Base-by-base conservation (phyloP, 345 rosid genomes). In the Excoecaria agallocha region DNA sequence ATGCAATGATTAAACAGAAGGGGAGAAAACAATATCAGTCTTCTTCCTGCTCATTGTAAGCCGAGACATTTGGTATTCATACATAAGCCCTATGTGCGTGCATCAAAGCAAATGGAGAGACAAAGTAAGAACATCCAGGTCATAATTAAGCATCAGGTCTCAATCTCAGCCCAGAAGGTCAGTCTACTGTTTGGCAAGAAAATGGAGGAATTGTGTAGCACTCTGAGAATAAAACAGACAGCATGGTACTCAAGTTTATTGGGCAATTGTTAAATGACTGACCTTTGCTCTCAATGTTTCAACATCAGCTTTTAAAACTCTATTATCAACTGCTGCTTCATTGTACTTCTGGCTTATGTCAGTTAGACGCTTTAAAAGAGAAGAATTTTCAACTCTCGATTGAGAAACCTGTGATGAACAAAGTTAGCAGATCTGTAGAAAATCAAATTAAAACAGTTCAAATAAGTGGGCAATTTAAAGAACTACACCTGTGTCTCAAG, bases 401-500 rank as follows among this genome's bases (percentile, higher is more conserved):
- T 80, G 79, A 54, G 77, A 12, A 71, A 80, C 82, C 82, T 80
- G 58, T 11, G 17, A 65, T 35, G 17, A 56, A 4, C 38, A 62
- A 43, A 6, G 9, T 70, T 35, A 70, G 66, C 22, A 62, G 54
- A 41, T 64, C 24, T 5, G 24, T 20, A 45, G 63, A 45, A 56
- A 52, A 43, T 38, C 12, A 67, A 6, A 65, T 39, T 41, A 56
- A 30, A 30, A 8, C 51, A 70, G 69, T 73, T 69, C 54, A 43
- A 54, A 68, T 57, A 71, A 30, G n/a, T 24, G 35, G 54, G 50
- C 25, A 39, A 15, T 55, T 54, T 43, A 55, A 60, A 54, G 69
- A 74, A 59, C 15, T 55, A 45, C 38, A 76, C 83, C 77, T 80
- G 83, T 37, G 77, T 80, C 74, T 80, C 83, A 25, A 80, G 77